Evolutionary conservation across 2,329 filamentous ascomycete genomes (phyloP).

Genomic region (Alternaria hordeiaustralica): DNA sequence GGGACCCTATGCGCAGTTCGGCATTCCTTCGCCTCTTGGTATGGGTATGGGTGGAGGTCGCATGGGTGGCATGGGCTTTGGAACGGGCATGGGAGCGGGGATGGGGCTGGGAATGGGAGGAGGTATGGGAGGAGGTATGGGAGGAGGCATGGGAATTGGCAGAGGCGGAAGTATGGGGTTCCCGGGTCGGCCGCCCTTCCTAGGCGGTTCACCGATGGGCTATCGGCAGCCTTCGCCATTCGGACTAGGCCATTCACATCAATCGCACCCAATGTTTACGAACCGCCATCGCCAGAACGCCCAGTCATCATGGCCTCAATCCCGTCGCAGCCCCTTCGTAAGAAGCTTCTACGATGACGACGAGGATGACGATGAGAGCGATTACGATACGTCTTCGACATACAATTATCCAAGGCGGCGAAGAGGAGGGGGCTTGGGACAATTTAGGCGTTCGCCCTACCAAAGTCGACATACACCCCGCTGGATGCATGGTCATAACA

Average conservation of each 20-base stretch:
- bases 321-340: neutral
- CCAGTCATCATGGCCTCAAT: conserved; percentile 5
- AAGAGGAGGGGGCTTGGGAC: neutral
- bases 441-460: neutral
- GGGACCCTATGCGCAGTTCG: neutral
- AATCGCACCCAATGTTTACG: neutral
- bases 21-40: neutral
- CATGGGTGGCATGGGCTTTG: neutral
- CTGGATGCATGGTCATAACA: conserved; percentile 6
- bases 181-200: neutral
- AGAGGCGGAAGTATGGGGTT: neutral
- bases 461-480: neutral
- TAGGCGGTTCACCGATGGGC: neutral
- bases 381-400: conserved; percentile 1
- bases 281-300: neutral
- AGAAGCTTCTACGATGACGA: conserved; percentile 5
- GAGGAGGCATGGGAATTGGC: neutral
- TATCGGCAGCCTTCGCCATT: conserved; percentile 2
- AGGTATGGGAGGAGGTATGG: neutral
- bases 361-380: conserved; percentile 18
- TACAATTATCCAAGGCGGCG: neutral
- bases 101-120: neutral
- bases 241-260: neutral
- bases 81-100: conserved; percentile 2
- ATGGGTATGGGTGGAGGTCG: neutral